Evolutionary conservation across 495 filamentous ascomycete genomes (phyloP).

Genomic region (Melanomma pulvis-pyrius): DNA sequence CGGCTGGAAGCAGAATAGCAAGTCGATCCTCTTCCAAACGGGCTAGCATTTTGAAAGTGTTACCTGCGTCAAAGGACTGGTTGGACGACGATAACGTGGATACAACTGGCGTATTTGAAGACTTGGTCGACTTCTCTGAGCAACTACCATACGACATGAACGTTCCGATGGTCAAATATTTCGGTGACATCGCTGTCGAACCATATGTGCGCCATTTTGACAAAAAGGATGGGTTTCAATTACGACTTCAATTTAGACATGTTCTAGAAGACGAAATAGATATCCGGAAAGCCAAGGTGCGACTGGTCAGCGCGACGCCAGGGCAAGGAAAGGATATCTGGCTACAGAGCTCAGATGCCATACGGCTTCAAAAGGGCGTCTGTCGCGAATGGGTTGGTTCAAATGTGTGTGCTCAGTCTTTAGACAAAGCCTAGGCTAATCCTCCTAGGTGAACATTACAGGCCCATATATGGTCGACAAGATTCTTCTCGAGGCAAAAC

Average conservation of each 20-base stretch:
- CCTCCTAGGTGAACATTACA: constrained; percentile 60
- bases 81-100: constrained; percentile 59
- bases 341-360: constrained; percentile 55
- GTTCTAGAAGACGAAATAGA: constrained; percentile 71
- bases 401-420: constrained; percentile 47
- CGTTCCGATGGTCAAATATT: constrained; percentile 72
- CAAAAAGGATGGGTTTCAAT: constrained; percentile 75
- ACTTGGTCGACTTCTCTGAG: constrained; percentile 65
- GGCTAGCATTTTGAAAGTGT: constrained; percentile 7
- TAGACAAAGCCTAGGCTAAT: neutral
- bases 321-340: constrained; percentile 64
- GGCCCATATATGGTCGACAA: constrained; percentile 78
- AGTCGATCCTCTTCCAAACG: constrained; percentile 6
- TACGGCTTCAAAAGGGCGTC: constrained; percentile 57
- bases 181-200: constrained; percentile 69
- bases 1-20: constrained; percentile 57
- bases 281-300: constrained; percentile 66
- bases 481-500: constrained; percentile 66
- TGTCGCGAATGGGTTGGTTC: constrained; percentile 56
- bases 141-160: constrained; percentile 65
- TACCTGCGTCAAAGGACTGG: constrained; percentile 41
- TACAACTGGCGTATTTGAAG: constrained; percentile 63
- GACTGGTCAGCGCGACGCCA: constrained; percentile 55
- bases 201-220: constrained; percentile 69
- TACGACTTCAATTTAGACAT: constrained; percentile 71